Conservation (phyloP, 1,139 yeast species). For the Meyerozyma carpophila region DNA sequence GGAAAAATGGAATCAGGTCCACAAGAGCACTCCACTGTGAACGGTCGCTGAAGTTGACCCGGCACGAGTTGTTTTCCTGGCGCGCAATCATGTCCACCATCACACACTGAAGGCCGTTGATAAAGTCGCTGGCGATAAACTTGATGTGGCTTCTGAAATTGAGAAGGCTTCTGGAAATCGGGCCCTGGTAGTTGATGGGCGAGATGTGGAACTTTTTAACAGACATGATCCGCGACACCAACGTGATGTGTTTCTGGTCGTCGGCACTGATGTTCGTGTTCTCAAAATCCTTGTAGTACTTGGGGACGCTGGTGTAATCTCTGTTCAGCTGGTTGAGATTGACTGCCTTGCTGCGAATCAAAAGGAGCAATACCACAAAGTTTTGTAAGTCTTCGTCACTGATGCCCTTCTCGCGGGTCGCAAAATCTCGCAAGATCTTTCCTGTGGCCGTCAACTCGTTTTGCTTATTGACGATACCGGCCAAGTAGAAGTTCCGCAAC, state of each 20-base stretch:
- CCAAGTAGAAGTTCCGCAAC: slow-evolving; percentile 52
- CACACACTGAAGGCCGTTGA: slow-evolving; percentile 53
- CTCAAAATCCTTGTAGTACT: slow-evolving; percentile 25
- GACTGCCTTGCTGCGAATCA: slow-evolving; percentile 28
- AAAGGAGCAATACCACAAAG: slow-evolving; percentile 42
- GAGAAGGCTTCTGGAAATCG: slow-evolving; percentile 58
- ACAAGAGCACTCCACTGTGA: slow-evolving; percentile 56
- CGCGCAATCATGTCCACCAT: slow-evolving; percentile 47
- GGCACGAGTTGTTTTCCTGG: slow-evolving; percentile 45
- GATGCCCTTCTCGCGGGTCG: slow-evolving; percentile 17
- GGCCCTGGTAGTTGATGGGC: slow-evolving; percentile 63
- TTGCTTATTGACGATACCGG: slow-evolving; percentile 48
- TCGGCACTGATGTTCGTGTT: slow-evolving; percentile 12
- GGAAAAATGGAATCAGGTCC: slow-evolving; percentile 56
- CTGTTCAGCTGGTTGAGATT: slow-evolving; percentile 24
- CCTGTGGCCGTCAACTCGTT: slow-evolving; percentile 54
- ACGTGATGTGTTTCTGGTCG: slow-evolving; percentile 33
- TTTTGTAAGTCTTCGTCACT: slow-evolving; percentile 21
- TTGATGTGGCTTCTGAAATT: slow-evolving; percentile 64
- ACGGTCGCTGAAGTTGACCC: slow-evolving; percentile 30
- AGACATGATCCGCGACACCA: slow-evolving; percentile 56
- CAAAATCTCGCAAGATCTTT: slow-evolving; percentile 36
- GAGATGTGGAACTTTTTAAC: slow-evolving; percentile 48
- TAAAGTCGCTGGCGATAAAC: slow-evolving; percentile 44
- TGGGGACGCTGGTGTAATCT: slow-evolving; percentile 33